Conservation (phyloP, 2,329 filamentous ascomycete genomes). For the Colletotrichum liriopes region DNA sequence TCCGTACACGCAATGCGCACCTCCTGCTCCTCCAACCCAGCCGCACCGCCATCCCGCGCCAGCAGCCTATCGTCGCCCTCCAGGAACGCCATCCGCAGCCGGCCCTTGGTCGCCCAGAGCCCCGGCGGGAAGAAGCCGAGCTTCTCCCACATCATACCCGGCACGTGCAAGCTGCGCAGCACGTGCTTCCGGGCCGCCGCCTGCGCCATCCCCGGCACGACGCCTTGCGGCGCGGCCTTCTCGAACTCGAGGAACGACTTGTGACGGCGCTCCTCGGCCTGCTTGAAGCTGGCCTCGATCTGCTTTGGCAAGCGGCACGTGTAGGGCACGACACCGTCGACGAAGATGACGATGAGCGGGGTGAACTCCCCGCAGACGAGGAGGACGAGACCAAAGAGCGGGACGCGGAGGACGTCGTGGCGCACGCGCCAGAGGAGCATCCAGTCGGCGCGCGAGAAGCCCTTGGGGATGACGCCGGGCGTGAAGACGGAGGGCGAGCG, state of each 20-base stretch:
- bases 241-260: conserved; percentile 63
- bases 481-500: conserved; percentile 60
- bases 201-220: conserved; percentile 46
- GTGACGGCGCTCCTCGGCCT: conserved; percentile 67
- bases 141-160: conserved; percentile 66
- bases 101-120: conserved; percentile 70
- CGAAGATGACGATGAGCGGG: conserved; percentile 81
- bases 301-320: conserved; percentile 89
- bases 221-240: conserved; percentile 53
- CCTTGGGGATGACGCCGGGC: conserved; percentile 52
- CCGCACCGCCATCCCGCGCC: conserved; percentile 72
- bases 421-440: conserved; percentile 78
- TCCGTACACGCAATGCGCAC: conserved; percentile 80
- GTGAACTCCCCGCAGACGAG: conserved; percentile 89
- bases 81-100: conserved; percentile 73
- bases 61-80: conserved; percentile 81
- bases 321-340: conserved; percentile 81
- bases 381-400: conserved; percentile 83
- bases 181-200: conserved; percentile 55
- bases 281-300: conserved; percentile 70
- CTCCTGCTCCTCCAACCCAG: conserved; percentile 74
- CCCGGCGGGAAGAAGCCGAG: conserved; percentile 63
- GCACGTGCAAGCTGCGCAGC: conserved; percentile 61
- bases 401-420: conserved; percentile 83
- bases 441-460: conserved; percentile 75